These are phyloP conservation scores for Xylaria cubensis DNA, from an alignment of 495 filamentous ascomycete species.

Conservation along the genomic window DNA sequence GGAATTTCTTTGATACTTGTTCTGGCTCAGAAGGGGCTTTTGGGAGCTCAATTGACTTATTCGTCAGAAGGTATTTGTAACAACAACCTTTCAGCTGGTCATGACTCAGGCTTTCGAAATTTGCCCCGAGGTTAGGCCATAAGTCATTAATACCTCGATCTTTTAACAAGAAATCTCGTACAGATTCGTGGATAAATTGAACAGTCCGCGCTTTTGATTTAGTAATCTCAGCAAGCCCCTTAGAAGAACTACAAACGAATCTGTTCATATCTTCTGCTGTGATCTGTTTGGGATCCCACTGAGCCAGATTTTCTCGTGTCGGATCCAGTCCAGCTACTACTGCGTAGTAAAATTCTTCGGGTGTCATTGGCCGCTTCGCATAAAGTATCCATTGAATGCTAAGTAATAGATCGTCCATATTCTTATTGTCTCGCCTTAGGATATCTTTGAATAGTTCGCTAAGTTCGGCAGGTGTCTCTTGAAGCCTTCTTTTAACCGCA, in stretches of 20 bases:
- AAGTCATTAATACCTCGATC: conserved; percentile 27
- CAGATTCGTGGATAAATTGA: conserved; percentile 56
- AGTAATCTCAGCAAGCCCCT: conserved; percentile 45
- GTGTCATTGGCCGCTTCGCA: no score
- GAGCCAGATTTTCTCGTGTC: background rate
- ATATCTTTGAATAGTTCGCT: no score
- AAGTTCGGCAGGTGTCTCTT: no score
- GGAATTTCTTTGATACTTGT: conserved; percentile 32
- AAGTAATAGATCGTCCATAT: no score
- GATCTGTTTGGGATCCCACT: conserved; percentile 25
- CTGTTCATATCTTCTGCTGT: conserved; percentile 25
- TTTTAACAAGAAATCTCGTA: conserved; percentile 46
- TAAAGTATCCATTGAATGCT: no score
- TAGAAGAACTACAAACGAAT: conserved; percentile 45
- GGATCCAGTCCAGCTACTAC: conserved; percentile 42
- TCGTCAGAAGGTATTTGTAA: background rate
- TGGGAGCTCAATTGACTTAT: conserved; percentile 7
- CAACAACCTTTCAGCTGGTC: conserved; percentile 48
- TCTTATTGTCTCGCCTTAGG: no score
- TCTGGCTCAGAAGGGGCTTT: conserved; percentile 25
- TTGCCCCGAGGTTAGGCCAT: conserved; percentile 31
- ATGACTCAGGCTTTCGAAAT: conserved; percentile 42
- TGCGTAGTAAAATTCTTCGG: conserved; percentile 28
- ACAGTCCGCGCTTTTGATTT: conserved; percentile 33
- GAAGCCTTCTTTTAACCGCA: no score